phyloP scores from a whole-genome alignment of 2,329 filamentous ascomycete genomes.

The Penicillium polonicum region DNA sequence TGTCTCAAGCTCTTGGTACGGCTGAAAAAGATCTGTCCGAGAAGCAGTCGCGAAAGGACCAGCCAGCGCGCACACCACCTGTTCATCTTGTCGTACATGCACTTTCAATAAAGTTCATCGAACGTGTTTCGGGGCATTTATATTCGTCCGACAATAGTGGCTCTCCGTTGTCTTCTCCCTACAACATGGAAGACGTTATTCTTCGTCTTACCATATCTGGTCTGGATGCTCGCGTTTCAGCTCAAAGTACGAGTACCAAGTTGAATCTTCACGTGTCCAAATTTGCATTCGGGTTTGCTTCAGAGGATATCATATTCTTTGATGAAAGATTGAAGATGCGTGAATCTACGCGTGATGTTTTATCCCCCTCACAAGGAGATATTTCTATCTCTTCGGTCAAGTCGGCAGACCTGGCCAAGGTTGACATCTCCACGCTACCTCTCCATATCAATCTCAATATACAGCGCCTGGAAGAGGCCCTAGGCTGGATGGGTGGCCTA shows the following conservation, averaged over 20 bases:
- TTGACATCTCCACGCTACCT: conserved; percentile 73
- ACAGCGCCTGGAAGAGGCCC: conserved; percentile 77
- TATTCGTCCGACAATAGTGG: conserved; percentile 21
- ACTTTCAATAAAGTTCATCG: conserved; percentile 39
- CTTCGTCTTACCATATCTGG: conserved; percentile 32
- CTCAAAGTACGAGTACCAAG: conserved; percentile 23
- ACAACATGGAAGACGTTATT: conserved; percentile 33
- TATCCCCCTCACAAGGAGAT: conserved; percentile 39
- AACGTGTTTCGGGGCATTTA: conserved; percentile 34
- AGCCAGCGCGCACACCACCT: conserved; percentile 11
- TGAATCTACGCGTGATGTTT: conserved; percentile 45
- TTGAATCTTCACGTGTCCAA: conserved; percentile 39
- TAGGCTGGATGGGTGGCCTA: conserved; percentile 85
- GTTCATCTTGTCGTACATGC: conserved; percentile 31
- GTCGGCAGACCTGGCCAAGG: conserved; percentile 31
- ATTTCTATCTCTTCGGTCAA: conserved; percentile 39
- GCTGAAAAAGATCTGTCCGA: conserved; percentile 10
- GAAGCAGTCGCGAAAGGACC: conserved; percentile 7
- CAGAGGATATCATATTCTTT: conserved; percentile 54
- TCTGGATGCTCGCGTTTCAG: conserved; percentile 26
- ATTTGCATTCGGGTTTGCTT: conserved; percentile 49
- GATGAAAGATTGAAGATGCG: conserved; percentile 49
- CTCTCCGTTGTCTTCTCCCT: conserved; percentile 18
- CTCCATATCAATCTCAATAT: conserved; percentile 75
- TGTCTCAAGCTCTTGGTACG: conserved; percentile 23